A percentile compares a stretch with the other conserved stretches of the same genome.
Conservation (phyloP, 2,329 filamentous ascomycete species). For the Penicillium sp. region DNA sequence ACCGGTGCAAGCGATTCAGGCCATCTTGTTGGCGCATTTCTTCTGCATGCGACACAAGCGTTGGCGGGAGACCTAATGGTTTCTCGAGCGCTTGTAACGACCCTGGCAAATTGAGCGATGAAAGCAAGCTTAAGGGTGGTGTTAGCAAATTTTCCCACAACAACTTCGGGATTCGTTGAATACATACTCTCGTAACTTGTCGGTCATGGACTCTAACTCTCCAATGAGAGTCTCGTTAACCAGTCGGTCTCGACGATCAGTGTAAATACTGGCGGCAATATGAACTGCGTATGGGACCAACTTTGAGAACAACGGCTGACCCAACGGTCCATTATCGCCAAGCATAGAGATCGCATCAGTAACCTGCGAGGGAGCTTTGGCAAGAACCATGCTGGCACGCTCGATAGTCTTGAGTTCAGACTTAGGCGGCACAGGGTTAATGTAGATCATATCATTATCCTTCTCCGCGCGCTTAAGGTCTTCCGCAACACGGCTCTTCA, state of each 20-base stretch:
- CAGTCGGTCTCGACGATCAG: constrained; percentile 83
- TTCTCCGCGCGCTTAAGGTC: constrained; percentile 90
- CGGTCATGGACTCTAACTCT: constrained; percentile 77
- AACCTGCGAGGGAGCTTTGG: constrained; percentile 77
- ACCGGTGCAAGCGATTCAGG: constrained; percentile 69
- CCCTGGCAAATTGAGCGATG: constrained; percentile 82
- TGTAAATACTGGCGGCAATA: constrained; percentile 91
- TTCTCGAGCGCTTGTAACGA: constrained; percentile 94
- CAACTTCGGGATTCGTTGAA: neutral
- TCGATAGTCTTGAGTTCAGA: constrained; percentile 82
- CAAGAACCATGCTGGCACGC: constrained; percentile 81
- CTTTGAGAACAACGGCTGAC: constrained; percentile 80
- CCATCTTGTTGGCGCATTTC: constrained; percentile 91
- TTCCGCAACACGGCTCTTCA: constrained; percentile 80
- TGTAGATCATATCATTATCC: constrained; percentile 94
- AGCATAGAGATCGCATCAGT: constrained; percentile 75
- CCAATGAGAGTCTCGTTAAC: constrained; percentile 85
- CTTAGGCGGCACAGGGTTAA: constrained; percentile 80
- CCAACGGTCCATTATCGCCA: constrained; percentile 76
- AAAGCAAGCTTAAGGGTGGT: constrained; percentile 52
- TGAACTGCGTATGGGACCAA: constrained; percentile 95
- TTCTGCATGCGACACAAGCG: constrained; percentile 83
- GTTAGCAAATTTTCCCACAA: constrained; percentile 10
- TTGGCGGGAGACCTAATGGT: constrained; percentile 82
- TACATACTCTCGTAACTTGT: constrained; percentile 67